Evolutionary conservation across 768 basidiomycete species (phyloP), one percentile per base, ranked within the genome.

Genomic region (Tephrocybe sp.): DNA sequence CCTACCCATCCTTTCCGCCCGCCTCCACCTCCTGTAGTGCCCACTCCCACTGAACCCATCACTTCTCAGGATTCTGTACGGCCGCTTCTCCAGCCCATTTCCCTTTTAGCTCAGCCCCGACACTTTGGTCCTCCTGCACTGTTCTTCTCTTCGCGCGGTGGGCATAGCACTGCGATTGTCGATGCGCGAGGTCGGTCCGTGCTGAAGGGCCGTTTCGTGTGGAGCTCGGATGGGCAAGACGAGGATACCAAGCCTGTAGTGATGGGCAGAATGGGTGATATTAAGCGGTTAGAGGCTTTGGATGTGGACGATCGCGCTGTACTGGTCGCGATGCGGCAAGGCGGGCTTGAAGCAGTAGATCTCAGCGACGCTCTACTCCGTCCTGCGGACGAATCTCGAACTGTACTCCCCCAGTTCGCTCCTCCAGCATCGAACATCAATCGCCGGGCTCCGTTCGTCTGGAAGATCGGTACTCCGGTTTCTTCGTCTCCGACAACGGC

Each of bases 121-220:
- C 90, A 90, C 64, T 93, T 90, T 59, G 91, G 91, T 0, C 91
- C 91, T 20, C 91, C 91, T 4, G 88, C 91, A 1, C 67, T 93
- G 15, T 93, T 93, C 70, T 93, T 80, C 66, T 91, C 90, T 9
- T 88, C 90, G 9, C 84, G 91, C n/a, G 91, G 91, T 18, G 91
- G 91, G 0, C 90, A 92, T 61, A 93, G 90, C 60, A 93, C 91
- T 0, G 76, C 88, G 4, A 90, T 93, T 46, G 91, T 93, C 15
- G 91, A 93, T 62, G 81, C 85, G n/a, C 81, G 90, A 17, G 91
- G 91, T 36, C 73, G 89, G 48, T 89, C 91, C 11, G 91, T 93
- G 9, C 76, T 93, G 10, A 88, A 92, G 57, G 85, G 86, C 30
- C 81, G 85, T 45, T 85, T 93, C 56, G 15, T 88, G 51, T 93